Conservation (phyloP, 2,329 filamentous ascomycete species). For the Penicillium sp. region DNA sequence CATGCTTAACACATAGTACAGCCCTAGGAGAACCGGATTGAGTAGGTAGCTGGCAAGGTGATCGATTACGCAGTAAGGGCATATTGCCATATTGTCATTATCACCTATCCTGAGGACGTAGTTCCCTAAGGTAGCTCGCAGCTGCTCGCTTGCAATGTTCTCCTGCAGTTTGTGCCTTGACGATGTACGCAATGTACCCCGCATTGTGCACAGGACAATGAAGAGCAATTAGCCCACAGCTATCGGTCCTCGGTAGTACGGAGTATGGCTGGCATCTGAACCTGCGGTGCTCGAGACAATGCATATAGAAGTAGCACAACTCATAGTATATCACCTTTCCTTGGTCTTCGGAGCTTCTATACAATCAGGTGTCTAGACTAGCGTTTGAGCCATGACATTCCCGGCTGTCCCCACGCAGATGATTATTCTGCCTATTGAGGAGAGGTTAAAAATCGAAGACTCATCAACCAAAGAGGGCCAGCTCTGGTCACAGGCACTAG, state of each 20-base stretch:
- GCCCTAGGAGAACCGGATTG: not conserved
- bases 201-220: constrained; percentile 8
- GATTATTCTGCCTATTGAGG: constrained; percentile 43
- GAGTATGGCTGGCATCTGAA: not conserved
- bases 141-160: not conserved
- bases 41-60: not conserved
- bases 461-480: constrained; percentile 45
- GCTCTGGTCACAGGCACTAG: constrained; percentile 22
- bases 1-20: not conserved
- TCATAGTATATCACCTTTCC: not conserved
- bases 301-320: not conserved
- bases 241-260: constrained; percentile 12
- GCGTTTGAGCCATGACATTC: constrained; percentile 12
- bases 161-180: not conserved
- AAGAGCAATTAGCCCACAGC: constrained; percentile 7
- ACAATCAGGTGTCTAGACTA: constrained; percentile 1
- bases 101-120: not conserved
- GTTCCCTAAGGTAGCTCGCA: not conserved
- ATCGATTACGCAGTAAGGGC: no score
- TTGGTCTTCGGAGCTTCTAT: not conserved
- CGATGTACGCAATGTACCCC: constrained; percentile 12
- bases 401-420: constrained; percentile 23
- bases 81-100: no score
- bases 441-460: constrained; percentile 49
- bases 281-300: not conserved